Percentiles rank a stretch among this genome's conserved stretches.
Evolutionary conservation across 352 stramenopile species (phyloP).

Genomic region (Elongisporangium anandrum): DNA sequence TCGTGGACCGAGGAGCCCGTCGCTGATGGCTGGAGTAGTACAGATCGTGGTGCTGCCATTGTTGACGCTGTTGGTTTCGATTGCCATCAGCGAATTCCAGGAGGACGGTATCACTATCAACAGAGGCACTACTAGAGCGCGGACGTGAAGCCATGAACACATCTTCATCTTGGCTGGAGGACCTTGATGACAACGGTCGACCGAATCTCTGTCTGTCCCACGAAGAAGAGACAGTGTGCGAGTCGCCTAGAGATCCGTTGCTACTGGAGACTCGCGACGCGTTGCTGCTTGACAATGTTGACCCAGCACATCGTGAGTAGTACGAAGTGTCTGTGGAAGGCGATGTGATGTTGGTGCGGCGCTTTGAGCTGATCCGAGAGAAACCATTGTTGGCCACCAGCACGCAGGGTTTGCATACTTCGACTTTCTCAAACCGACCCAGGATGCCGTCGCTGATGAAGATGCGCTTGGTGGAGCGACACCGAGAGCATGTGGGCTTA

Average conservation of each 20-base stretch:
- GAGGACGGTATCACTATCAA: not conserved
- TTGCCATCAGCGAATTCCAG: not conserved
- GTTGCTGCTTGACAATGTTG: not conserved
- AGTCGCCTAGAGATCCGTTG: not conserved
- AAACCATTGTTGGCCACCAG: conserved; percentile 13
- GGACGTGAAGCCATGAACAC: not conserved
- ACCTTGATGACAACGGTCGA: not conserved
- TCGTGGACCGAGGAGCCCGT: not conserved
- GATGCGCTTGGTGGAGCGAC: conserved; percentile 34
- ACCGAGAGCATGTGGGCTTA: conserved; percentile 28
- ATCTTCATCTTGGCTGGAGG: not conserved
- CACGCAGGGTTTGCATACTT: conserved; percentile 35
- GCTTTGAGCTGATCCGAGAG: not conserved
- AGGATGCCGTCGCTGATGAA: conserved; percentile 25
- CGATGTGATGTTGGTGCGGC: not conserved
- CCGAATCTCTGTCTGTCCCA: not conserved
- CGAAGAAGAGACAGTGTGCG: not conserved
- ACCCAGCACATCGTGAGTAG: not conserved
- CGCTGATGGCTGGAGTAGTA: not conserved
- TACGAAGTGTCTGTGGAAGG: not conserved
- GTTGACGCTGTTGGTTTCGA: conserved; percentile 3
- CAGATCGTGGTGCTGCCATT: conserved; percentile 1
- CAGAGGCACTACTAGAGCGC: not conserved
- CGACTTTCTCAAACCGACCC: conserved; percentile 20
- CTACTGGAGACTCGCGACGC: not conserved